Conservation (phyloP, 371 early-diverging fungal genomes). For the Blakeslea trispora region DNA sequence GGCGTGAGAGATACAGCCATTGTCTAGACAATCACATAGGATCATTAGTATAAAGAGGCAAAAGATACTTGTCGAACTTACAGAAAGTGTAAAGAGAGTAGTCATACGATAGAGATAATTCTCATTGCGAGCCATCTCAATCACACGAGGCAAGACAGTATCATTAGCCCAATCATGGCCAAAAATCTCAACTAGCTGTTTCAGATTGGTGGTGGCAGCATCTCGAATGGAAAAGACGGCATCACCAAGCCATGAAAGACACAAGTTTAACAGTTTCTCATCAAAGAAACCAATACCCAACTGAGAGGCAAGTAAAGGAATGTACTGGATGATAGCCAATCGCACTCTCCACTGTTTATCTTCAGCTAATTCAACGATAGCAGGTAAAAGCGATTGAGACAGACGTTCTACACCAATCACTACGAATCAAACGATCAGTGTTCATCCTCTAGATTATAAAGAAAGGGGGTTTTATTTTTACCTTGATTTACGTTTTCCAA, state of each 20-base stretch:
- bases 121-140: constrained; percentile 81
- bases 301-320: constrained; percentile 94
- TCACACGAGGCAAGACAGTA: constrained; percentile 91
- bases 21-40: constrained; percentile 56
- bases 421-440: constrained; percentile 15
- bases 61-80: constrained; percentile 51
- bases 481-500: constrained; percentile 91
- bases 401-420: constrained; percentile 97
- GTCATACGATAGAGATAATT: constrained; percentile 98
- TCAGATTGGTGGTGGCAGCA: constrained; percentile 92
- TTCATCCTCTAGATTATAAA: background rate
- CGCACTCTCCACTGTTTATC: constrained; percentile 99
- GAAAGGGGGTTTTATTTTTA: constrained; percentile 18
- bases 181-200: constrained; percentile 93
- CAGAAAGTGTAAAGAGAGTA: constrained; percentile 91
- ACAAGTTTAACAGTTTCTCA: constrained; percentile 89
- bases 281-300: constrained; percentile 96
- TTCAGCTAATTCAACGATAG: constrained; percentile 97
- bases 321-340: constrained; percentile 96
- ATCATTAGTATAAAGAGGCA: background rate
- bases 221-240: constrained; percentile 97
- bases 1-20: constrained; percentile 84
- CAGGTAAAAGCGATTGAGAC: constrained; percentile 95
- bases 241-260: constrained; percentile 98
- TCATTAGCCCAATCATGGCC: constrained; percentile 95